A percentile compares a stretch with the other conserved stretches of the same genome.
phyloP scores from a whole-genome alignment of 768 basidiomycete species.

The Fomitopsis serialis region DNA sequence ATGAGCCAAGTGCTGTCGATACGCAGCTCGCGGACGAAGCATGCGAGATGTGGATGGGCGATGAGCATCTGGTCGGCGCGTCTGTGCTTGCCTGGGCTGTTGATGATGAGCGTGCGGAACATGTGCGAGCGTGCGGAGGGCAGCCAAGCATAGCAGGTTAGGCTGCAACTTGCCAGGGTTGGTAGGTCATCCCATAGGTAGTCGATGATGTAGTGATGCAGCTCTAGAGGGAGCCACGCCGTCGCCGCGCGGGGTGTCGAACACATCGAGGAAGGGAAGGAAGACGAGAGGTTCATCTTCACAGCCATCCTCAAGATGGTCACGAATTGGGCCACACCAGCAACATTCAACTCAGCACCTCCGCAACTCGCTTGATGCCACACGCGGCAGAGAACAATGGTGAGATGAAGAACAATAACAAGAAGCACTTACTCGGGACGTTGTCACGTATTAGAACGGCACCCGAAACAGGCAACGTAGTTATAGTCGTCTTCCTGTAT shows the following conservation, averaged over 20 bases:
- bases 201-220: not conserved
- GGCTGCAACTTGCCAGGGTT: not conserved
- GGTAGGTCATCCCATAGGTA: conserved; percentile 1
- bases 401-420: too few relatives aligned
- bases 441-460: too few relatives aligned
- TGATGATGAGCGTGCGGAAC: not conserved
- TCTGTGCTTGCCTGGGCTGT: not conserved
- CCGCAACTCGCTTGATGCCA: not conserved
- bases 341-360: not conserved
- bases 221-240: not conserved
- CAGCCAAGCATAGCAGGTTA: conserved; percentile 2
- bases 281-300: not conserved
- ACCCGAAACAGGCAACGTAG: too few relatives aligned
- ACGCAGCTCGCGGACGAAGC: not conserved
- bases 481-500: too few relatives aligned
- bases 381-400: too few relatives aligned
- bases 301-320: not conserved
- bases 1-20: not conserved
- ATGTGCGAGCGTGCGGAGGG: not conserved
- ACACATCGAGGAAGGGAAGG: not conserved
- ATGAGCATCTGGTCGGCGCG: not conserved
- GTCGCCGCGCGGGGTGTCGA: not conserved
- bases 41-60: not conserved
- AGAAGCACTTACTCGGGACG: too few relatives aligned
- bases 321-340: not conserved